These are phyloP conservation scores for Neolentinus lepideus DNA, from an alignment of 1,284 basidiomycete species.

Conservation along the genomic window DNA sequence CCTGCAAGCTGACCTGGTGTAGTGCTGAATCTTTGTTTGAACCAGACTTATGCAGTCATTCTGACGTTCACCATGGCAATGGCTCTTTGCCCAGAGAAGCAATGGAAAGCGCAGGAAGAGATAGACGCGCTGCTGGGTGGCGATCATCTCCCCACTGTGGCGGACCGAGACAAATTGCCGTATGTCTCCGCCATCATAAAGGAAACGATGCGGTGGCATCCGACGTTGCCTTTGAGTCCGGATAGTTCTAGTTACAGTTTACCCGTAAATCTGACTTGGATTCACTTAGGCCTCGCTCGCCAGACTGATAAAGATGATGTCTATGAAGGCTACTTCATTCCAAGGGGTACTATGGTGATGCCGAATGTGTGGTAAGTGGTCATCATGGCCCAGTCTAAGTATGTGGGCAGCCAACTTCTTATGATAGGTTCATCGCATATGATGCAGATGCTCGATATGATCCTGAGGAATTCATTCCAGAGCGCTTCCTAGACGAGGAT, in stretches of 20 bases:
- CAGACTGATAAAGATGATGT: neutral
- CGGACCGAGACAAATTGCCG: constrained; percentile 12
- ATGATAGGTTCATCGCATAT: neutral
- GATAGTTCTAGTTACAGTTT: neutral
- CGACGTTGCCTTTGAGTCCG: neutral
- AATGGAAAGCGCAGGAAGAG: constrained; percentile 14
- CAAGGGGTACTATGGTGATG: neutral
- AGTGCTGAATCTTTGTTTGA: too few relatives aligned
- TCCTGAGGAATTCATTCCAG: constrained; percentile 3
- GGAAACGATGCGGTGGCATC: constrained; percentile 4
- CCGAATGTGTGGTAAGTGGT: neutral
- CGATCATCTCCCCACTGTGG: constrained; percentile 10
- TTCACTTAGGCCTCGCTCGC: neutral
- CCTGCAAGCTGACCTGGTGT: too few relatives aligned
- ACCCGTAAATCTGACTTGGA: neutral
- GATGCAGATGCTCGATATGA: neutral
- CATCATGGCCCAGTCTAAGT: neutral
- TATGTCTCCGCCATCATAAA: constrained; percentile 13
- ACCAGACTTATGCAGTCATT: constrained; percentile 18
- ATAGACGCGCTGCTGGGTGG: constrained; percentile 10
- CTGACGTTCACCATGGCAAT: constrained; percentile 20
- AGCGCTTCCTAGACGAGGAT: constrained; percentile 2
- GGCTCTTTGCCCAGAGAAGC: constrained; percentile 16
- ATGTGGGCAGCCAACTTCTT: neutral
- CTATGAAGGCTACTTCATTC: neutral